These are phyloP conservation scores for Rubroboletus pulcherrimus DNA, from an alignment of 768 basidiomycete species.

Conservation along the genomic window DNA sequence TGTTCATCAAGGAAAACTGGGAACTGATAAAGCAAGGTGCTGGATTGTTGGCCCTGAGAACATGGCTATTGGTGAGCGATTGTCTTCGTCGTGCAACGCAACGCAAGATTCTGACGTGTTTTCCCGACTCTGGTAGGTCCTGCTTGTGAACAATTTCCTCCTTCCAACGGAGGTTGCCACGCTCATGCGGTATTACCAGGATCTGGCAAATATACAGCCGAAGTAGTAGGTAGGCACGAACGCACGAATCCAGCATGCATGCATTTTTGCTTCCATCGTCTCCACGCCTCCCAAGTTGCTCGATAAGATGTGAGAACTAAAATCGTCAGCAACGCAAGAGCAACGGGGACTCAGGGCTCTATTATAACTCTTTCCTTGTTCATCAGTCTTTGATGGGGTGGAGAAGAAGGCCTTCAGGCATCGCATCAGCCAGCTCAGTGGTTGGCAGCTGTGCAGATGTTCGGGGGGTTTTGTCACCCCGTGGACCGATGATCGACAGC, in stretches of 20 bases:
- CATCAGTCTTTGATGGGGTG: too few species aligned
- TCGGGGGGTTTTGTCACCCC: too few species aligned
- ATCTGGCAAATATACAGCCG: conserved; percentile 41
- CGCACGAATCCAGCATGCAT: neutral
- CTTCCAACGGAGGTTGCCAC: conserved; percentile 46
- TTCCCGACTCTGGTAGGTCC: conserved; percentile 37
- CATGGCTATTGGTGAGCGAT: conserved; percentile 53
- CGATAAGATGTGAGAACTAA: neutral
- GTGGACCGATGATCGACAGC: too few species aligned
- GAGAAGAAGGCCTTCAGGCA: too few species aligned
- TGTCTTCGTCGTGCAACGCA: neutral
- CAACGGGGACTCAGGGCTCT: too few species aligned
- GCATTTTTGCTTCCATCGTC: neutral
- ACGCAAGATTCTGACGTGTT: neutral
- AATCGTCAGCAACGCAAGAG: too few species aligned
- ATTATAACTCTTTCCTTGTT: too few species aligned
- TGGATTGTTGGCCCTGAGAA: conserved; percentile 60
- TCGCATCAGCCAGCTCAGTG: too few species aligned
- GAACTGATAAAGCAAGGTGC: conserved; percentile 64
- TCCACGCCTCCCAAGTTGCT: too few species aligned
- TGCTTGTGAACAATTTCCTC: conserved; percentile 54
- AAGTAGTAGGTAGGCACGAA: conserved; percentile 26
- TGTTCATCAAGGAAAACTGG: conserved; percentile 62
- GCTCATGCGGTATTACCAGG: conserved; percentile 53
- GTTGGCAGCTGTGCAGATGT: too few species aligned